These are phyloP conservation scores for Pseudogymnoascus sp. DNA, from an alignment of 2,329 filamentous ascomycete genomes.

Conservation along the genomic window DNA sequence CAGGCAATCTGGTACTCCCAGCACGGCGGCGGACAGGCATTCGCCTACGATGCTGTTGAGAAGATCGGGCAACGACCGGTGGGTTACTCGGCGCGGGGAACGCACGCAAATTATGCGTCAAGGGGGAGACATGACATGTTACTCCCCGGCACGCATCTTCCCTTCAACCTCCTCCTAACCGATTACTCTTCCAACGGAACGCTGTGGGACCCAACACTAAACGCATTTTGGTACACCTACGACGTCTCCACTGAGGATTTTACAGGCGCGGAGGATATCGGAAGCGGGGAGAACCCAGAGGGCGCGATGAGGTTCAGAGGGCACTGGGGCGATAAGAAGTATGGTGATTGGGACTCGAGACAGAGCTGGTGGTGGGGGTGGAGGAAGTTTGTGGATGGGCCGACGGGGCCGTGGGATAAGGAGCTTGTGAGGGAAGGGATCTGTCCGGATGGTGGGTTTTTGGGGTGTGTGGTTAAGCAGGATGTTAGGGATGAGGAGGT, in stretches of 20 bases:
- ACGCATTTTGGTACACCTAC: conserved; percentile 49
- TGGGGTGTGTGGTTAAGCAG: not conserved
- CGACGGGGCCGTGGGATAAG: conserved; percentile 54
- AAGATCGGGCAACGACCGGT: conserved; percentile 46
- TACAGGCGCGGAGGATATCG: not conserved
- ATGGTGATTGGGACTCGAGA: conserved; percentile 39
- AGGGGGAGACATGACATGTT: conserved; percentile 53
- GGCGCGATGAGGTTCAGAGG: conserved; percentile 50
- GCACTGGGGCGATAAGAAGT: conserved; percentile 54
- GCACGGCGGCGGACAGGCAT: conserved; percentile 54
- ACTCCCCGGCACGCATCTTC: conserved; percentile 52
- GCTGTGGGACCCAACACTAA: conserved; percentile 52
- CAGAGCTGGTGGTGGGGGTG: conserved; percentile 35
- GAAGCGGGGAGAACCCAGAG: conserved; percentile 31
- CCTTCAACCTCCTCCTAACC: conserved; percentile 38
- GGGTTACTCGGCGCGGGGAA: conserved; percentile 50
- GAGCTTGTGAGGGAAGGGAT: conserved; percentile 45
- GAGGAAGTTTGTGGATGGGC: conserved; percentile 47
- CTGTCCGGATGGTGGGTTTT: conserved; percentile 40
- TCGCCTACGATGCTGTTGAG: conserved; percentile 46
- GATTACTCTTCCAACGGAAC: conserved; percentile 47
- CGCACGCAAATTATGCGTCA: conserved; percentile 57
- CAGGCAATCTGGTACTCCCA: conserved; percentile 54
- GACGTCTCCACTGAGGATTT: conserved; percentile 28
- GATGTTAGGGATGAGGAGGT: not conserved